phyloP scores from a whole-genome alignment of 495 filamentous ascomycete genomes.

The Aspergillus biplanus region DNA sequence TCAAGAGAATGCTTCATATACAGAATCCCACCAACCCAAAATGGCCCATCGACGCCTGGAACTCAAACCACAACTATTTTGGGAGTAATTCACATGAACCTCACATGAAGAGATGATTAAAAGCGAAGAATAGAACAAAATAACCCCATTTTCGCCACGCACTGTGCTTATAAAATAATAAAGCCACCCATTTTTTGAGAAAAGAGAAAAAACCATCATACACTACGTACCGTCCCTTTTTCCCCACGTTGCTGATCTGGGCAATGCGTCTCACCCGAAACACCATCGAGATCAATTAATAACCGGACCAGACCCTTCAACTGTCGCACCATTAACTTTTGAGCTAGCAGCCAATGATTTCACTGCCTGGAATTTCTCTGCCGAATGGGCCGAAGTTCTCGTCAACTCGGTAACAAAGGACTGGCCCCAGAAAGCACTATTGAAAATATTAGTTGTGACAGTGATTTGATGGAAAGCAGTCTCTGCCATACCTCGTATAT shows the following conservation, averaged over 20 bases:
- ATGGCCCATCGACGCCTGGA: not conserved
- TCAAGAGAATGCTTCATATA: constrained; percentile 18
- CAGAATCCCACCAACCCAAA: constrained; percentile 10
- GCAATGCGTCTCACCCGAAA: not conserved
- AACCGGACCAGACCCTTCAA: not conserved
- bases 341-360: constrained; percentile 26
- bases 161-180: constrained; percentile 20
- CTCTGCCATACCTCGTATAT: constrained; percentile 72
- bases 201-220: not conserved
- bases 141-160: constrained; percentile 35
- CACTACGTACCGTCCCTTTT: not conserved
- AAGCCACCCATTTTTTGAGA: not conserved
- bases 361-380: constrained; percentile 48
- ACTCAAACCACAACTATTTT: not conserved
- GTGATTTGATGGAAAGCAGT: not conserved
- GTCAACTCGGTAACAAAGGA: constrained; percentile 87
- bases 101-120: constrained; percentile 23
- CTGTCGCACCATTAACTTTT: constrained; percentile 21
- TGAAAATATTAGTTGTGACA: constrained; percentile 13
- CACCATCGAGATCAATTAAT: not conserved
- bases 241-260: not conserved
- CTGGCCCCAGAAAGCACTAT: constrained; percentile 94
- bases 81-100: not conserved
- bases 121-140: not conserved
- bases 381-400: constrained; percentile 59